Evolutionary conservation across 371 early-diverging fungal species (phyloP), one percentile per base, ranked within the genome.

Genomic region (Mucor lusitanicus): DNA sequence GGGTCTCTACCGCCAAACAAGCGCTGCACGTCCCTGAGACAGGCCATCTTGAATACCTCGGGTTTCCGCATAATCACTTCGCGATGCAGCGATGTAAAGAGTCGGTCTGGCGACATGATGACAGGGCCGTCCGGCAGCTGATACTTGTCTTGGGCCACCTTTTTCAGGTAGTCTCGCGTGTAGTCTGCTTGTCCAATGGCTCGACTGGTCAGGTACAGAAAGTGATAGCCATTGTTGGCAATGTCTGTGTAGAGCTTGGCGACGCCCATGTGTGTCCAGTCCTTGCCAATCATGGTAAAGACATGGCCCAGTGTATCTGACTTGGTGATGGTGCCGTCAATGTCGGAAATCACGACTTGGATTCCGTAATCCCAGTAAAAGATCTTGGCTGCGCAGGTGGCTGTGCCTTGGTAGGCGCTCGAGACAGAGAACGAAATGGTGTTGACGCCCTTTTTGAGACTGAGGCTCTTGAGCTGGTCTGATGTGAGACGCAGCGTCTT

Each of bases 291-390:
- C 91, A 97, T 94, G 28, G 95, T 94, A 77, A 97, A 97, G 15
- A 99, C 81, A 74, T 99, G 99, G 0, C 99, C 99, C 59, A 97
- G 81, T 0, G 95, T 93, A 76, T 99, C 99, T 5, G 96, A 95
- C 77, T 99, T 99, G 28, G 99, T 99, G 64, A 99, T 98, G 0
- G 99, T 99, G 42, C 99, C 99, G 77, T 99, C 99, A 65, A 99
- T 96, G 78, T 99, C 99, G 0, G 97, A 96, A 56, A 99, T 94
- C 25, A 99, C 96, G 25, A 99, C 88, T 62, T 95, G 88, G 46
- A 92, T 92, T 69, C 91, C 87, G 65, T 90, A 73, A 50, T 92
- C 85, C 96, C 97, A 99, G 33, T 95, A 84, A 74, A 94, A 99
- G 13, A 97, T 87, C 61, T 91, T 90, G 12, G 95, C 91, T 6